Conservation (phyloP, 139 green algal genomes). For the Auxenochlorella protothecoides region DNA sequence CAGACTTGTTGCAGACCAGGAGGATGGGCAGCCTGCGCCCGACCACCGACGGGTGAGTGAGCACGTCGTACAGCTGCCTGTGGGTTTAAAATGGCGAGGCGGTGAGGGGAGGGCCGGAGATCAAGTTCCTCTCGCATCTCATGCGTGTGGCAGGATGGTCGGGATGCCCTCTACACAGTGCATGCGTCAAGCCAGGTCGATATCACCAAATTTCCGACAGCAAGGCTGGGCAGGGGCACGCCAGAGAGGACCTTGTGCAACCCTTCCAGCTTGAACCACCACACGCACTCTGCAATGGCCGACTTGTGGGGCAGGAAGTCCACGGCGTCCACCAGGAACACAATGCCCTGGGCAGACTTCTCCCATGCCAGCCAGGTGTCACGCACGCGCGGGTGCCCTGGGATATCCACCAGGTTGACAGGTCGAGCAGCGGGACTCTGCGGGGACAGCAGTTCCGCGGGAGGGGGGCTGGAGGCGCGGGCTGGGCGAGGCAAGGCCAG, state of each 20-base stretch:
- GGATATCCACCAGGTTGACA: constrained; percentile 68
- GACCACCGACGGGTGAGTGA: constrained; percentile 40
- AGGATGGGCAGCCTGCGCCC: constrained; percentile 62
- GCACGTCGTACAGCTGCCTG: constrained; percentile 38
- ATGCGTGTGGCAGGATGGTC: neutral
- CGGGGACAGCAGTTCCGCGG: neutral
- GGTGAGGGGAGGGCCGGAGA: too few relatives aligned
- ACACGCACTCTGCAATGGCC: constrained; percentile 36
- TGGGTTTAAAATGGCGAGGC: too few relatives aligned
- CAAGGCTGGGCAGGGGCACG: neutral
- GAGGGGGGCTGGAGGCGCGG: neutral
- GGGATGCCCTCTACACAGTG: too few relatives aligned
- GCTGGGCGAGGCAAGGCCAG: neutral
- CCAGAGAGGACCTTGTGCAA: neutral
- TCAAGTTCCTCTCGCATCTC: too few relatives aligned
- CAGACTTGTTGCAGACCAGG: constrained; percentile 87
- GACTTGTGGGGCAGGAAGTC: constrained; percentile 66
- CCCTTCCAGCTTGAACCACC: neutral
- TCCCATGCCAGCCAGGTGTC: constrained; percentile 43
- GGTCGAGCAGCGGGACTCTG: constrained; percentile 1
- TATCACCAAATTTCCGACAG: neutral
- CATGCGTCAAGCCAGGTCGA: neutral
- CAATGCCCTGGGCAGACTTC: constrained; percentile 41
- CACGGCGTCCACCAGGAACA: constrained; percentile 77
- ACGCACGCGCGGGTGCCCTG: constrained; percentile 67